These are phyloP conservation scores for Yarrowia sp. DNA, from an alignment of 805 yeast species.

Conservation along the genomic window DNA sequence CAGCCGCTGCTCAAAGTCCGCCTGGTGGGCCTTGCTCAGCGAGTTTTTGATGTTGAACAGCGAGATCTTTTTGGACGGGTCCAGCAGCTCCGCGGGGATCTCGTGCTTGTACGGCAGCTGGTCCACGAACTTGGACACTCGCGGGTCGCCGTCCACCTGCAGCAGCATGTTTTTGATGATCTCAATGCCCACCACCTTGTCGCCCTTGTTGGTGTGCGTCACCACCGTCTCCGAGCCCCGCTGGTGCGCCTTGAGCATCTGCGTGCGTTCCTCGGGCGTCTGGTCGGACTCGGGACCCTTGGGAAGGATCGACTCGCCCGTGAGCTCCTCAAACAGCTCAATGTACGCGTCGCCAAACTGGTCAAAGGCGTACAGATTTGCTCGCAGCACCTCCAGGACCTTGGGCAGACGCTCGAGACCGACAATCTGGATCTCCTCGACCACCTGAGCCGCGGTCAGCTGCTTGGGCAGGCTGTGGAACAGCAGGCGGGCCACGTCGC, in stretches of 20 bases:
- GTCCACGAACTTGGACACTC: slow-evolving; percentile 1
- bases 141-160: slow-evolving; percentile 31
- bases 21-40: slow-evolving; percentile 56
- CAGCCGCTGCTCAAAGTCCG: slow-evolving; percentile 66
- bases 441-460: slow-evolving; percentile 1
- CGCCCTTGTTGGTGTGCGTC: slow-evolving; percentile 19
- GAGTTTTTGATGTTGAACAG: slow-evolving; percentile 70
- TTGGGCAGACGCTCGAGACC: slow-evolving; percentile 23
- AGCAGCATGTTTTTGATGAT: slow-evolving; percentile 23
- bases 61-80: slow-evolving; percentile 55
- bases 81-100: slow-evolving; percentile 42
- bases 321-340: slow-evolving; percentile 32
- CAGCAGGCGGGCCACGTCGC: background rate
- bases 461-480: background rate
- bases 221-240: slow-evolving; percentile 2
- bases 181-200: slow-evolving; percentile 18
- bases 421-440: slow-evolving; percentile 34
- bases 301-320: background rate
- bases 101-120: background rate
- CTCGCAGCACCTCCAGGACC: background rate
- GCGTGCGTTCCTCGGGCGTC: background rate
- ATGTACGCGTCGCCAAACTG: slow-evolving; percentile 30
- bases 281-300: too few relatives aligned
- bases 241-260: background rate
- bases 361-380: slow-evolving; percentile 5